Conservation (phyloP, 2,329 filamentous ascomycete species). For the Diplocarpon rosae region DNA sequence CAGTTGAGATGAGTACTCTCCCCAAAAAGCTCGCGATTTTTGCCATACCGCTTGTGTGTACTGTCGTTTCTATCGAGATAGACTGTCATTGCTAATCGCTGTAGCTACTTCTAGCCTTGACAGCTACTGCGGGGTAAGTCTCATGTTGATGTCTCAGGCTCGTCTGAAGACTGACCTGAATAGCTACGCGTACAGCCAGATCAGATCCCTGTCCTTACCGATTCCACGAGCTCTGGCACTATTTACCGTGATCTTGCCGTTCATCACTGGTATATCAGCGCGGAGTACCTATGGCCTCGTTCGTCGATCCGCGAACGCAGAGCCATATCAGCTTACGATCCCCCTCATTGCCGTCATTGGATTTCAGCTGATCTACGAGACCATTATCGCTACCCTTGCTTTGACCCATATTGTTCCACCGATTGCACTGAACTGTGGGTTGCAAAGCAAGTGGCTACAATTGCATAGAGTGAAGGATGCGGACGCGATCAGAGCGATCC, state of each 20-base stretch:
- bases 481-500: conserved; percentile 43
- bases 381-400: conserved; percentile 23
- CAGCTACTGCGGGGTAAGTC: conserved; percentile 22
- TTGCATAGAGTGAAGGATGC: conserved; percentile 42
- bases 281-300: conserved; percentile 17
- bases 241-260: conserved; percentile 23
- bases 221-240: conserved; percentile 23
- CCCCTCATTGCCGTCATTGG: conserved; percentile 24
- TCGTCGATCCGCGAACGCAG: conserved; percentile 13
- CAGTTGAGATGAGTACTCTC: conserved; percentile 8
- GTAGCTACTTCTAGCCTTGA: conserved; percentile 20
- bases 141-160: background rate
- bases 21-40: conserved; percentile 10
- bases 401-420: conserved; percentile 24
- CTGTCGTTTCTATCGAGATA: background rate
- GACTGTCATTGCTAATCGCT: conserved; percentile 6
- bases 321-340: conserved; percentile 20
- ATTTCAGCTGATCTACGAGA: conserved; percentile 27
- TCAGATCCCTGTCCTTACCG: conserved; percentile 22
- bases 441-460: conserved; percentile 45
- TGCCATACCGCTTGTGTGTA: conserved; percentile 19
- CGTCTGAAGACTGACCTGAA: conserved; percentile 1
- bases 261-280: conserved; percentile 23
- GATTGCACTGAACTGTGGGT: conserved; percentile 34
- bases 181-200: conserved; percentile 24